phyloP scores from a whole-genome alignment of 805 yeast genomes.

The Brettanomyces anomalus region DNA sequence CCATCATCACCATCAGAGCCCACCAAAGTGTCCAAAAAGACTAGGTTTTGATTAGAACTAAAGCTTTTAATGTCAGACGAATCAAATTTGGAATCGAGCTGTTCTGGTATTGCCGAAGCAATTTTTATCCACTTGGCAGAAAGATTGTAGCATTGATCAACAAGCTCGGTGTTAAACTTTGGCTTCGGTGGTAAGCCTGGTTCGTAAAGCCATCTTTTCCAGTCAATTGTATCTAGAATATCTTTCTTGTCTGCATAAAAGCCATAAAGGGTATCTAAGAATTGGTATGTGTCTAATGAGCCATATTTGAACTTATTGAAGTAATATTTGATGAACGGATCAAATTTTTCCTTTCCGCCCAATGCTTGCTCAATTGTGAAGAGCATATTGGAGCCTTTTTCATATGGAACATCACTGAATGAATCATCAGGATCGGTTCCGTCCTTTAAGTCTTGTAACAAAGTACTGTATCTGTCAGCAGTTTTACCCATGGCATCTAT shows the following conservation, averaged over 20 bases:
- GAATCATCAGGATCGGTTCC: conserved; percentile 83
- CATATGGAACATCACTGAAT: conserved; percentile 82
- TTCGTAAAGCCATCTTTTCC: conserved; percentile 74
- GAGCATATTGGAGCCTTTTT: conserved; percentile 77
- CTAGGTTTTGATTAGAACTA: conserved; percentile 68
- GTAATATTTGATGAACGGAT: conserved; percentile 72
- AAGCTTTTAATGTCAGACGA: conserved; percentile 45
- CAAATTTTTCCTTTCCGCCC: conserved; percentile 69
- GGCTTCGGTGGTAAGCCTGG: conserved; percentile 92
- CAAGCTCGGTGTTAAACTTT: conserved; percentile 67
- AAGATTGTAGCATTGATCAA: conserved; percentile 58
- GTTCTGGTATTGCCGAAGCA: conserved; percentile 21
- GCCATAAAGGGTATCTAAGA: conserved; percentile 65
- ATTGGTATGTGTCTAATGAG: conserved; percentile 76
- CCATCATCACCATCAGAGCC: conserved; percentile 39
- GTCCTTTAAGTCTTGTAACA: conserved; percentile 65
- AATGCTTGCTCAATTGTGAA: conserved; percentile 62
- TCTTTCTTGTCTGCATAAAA: conserved; percentile 37
- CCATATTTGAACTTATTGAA: conserved; percentile 58
- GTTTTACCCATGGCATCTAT: conserved; percentile 54
- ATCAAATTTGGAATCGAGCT: conserved; percentile 29
- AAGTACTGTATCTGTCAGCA: conserved; percentile 43
- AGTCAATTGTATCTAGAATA: conserved; percentile 62
- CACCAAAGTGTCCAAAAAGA: conserved; percentile 63
- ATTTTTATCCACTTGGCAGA: conserved; percentile 56